Percentiles rank a stretch among this genome's conserved stretches.
Evolutionary conservation across 768 basidiomycete genomes (phyloP).

Genomic region (Amanita fuliginea): DNA sequence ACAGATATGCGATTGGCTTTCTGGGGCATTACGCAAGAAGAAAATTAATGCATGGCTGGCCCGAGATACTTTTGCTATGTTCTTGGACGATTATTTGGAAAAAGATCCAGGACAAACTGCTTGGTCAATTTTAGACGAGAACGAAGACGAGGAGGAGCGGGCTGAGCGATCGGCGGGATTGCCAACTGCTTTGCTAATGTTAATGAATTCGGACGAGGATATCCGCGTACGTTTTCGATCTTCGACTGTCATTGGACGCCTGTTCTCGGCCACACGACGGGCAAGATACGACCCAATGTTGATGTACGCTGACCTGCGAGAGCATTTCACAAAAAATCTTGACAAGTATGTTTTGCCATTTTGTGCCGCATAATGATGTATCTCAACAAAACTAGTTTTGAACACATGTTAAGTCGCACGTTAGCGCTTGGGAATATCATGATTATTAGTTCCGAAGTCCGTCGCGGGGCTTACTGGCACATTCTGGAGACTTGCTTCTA

Average conservation of each 20-base stretch:
- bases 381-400: slow-evolving; percentile 35
- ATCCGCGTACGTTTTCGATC: slow-evolving; percentile 77
- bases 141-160: slow-evolving; percentile 16
- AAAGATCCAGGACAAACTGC: slow-evolving; percentile 41
- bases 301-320: slow-evolving; percentile 38
- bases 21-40: slow-evolving; percentile 26
- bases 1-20: slow-evolving; percentile 44
- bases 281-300: slow-evolving; percentile 17
- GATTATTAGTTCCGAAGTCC: slow-evolving; percentile 63
- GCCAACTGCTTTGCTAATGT: slow-evolving; percentile 39
- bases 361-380: neutral
- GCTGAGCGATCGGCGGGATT: slow-evolving; percentile 9
- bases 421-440: slow-evolving; percentile 68
- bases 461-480: slow-evolving; percentile 83
- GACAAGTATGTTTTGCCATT: slow-evolving; percentile 31
- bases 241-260: slow-evolving; percentile 43
- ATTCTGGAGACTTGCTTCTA: slow-evolving; percentile 60
- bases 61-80: slow-evolving; percentile 51
- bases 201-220: slow-evolving; percentile 58
- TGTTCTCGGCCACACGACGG: slow-evolving; percentile 42
- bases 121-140: slow-evolving; percentile 30
- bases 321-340: slow-evolving; percentile 31
- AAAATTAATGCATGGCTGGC: slow-evolving; percentile 52
- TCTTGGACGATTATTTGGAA: slow-evolving; percentile 55
- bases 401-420: slow-evolving; percentile 64